Conservation (phyloP, 257 asterid species). For the Przewalskia tangutica region DNA sequence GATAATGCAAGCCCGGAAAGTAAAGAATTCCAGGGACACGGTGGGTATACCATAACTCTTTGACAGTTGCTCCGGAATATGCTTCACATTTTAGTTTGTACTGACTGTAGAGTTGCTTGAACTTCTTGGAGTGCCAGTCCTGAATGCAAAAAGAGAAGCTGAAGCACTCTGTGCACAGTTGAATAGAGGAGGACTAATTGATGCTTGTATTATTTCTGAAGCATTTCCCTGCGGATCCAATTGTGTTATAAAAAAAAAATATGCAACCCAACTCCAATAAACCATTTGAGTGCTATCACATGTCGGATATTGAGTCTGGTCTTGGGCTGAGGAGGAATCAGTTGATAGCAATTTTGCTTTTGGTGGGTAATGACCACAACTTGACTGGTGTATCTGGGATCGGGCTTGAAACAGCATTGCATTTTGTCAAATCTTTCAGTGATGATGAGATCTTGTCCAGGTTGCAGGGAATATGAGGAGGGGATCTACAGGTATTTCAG, state of each 20-base stretch:
- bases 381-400: slow-evolving; percentile 69
- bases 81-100: too few relatives aligned
- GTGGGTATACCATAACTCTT: too few relatives aligned
- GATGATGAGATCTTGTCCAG: slow-evolving; percentile 71
- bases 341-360: slow-evolving; percentile 72
- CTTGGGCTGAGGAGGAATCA: slow-evolving; percentile 77
- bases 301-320: slow-evolving; percentile 73
- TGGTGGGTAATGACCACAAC: slow-evolving; percentile 91
- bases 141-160: slow-evolving; percentile 84
- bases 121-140: slow-evolving; percentile 87
- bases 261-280: slow-evolving; percentile 72
- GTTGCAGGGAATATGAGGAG: slow-evolving; percentile 54
- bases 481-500: slow-evolving; percentile 21
- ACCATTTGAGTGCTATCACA: slow-evolving; percentile 78
- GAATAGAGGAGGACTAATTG: slow-evolving; percentile 72
- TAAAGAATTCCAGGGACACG: too few relatives aligned
- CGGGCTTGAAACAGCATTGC: slow-evolving; percentile 76
- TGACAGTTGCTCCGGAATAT: too few relatives aligned
- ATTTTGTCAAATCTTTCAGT: slow-evolving; percentile 61
- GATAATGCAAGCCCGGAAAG: too few relatives aligned
- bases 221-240: slow-evolving; percentile 81
- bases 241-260: slow-evolving; percentile 72
- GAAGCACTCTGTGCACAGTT: slow-evolving; percentile 94
- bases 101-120: slow-evolving; percentile 79
- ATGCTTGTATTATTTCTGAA: slow-evolving; percentile 93